Evolutionary conservation across 2,329 filamentous ascomycete genomes (phyloP), one percentile per base, ranked within the genome.

Genomic region (Bipolaris victoriae): DNA sequence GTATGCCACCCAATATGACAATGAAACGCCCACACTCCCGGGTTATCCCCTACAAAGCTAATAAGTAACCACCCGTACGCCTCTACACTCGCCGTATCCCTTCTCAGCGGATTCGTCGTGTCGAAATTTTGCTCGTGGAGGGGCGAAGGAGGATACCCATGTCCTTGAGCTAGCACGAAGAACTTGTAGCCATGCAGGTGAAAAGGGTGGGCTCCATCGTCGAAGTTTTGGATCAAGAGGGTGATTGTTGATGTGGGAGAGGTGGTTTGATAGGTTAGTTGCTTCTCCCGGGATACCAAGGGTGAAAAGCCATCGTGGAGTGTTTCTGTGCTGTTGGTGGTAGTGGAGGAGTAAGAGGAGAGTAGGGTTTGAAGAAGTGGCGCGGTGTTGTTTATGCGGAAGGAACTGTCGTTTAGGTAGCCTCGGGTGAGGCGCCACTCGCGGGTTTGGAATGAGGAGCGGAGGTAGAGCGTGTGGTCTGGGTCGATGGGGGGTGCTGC

Each of bases 1-100:
- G 58, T 62, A 56, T 76, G 74, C 77, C 72, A 94, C 70, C 91
- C 89, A 51, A 93, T 88, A 72, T 94, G 90, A 76, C 90, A 93
- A 76, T 92, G 90, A 78, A 92, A 81, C 13, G 81, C 67, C 80
- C 80, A 78, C 58, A 74, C 67, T 63, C 87, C 88, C 10, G 88
- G 86, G 63, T 90, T 90, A 68, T 90, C 82, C 1, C 88, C 86
- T 55, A 76, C 64, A 60, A 82, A 82, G 0, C 80, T 69, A 10
- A 94, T 69, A 10, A 92, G 85, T 22, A 89, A 83, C 72, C 90
- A 86, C 0, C 90, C 89, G 31, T 85, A 81, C 0, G 88, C 87
- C 18, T 82, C 83, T 0, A 92, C 76, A 1, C 89, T 83, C 0
- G 90, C 75, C 0, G 88, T 90, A 60, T 94, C 90, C 7, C 90